A percentile compares a stretch with the other conserved stretches of the same genome.
Conservation (phyloP, 805 yeast species). For the Candida michaelii region DNA sequence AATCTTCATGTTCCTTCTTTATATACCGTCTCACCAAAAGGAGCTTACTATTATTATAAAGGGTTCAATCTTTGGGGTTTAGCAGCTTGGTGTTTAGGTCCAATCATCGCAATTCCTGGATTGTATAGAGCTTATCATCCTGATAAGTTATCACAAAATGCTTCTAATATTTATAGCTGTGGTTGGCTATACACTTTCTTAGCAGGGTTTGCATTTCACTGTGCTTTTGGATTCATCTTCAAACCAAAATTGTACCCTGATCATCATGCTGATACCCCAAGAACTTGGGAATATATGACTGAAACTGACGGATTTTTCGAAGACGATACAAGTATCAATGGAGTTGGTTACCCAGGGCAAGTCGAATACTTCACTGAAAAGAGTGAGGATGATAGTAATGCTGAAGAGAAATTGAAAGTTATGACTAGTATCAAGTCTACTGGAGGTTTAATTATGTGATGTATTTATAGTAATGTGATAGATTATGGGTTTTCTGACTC, state of each 20-base stretch:
- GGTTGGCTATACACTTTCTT: constrained; percentile 18
- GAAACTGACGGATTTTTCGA: constrained; percentile 17
- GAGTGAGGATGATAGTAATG: constrained; percentile 10
- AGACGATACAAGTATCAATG: constrained; percentile 15
- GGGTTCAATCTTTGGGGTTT: constrained; percentile 16
- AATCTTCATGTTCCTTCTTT: constrained; percentile 18
- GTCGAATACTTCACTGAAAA: constrained; percentile 11
- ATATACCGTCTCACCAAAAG: constrained; percentile 10
- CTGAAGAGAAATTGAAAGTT: constrained; percentile 16
- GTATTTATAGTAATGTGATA: not conserved
- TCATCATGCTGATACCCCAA: constrained; percentile 14
- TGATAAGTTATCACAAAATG: constrained; percentile 8
- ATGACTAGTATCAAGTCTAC: constrained; percentile 16
- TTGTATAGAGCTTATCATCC: constrained; percentile 16
- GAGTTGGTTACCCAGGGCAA: constrained; percentile 15
- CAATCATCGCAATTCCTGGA: constrained; percentile 16
- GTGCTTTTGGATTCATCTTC: constrained; percentile 13
- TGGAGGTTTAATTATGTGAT: constrained; percentile 15
- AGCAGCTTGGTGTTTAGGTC: constrained; percentile 14
- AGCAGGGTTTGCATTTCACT: constrained; percentile 11
- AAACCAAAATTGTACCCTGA: constrained; percentile 16
- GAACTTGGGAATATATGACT: constrained; percentile 18
- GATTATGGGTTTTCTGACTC: too few species aligned
- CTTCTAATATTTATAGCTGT: constrained; percentile 14
- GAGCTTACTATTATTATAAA: constrained; percentile 14